Evolutionary conservation across 2,329 filamentous ascomycete species (phyloP), one percentile per base, ranked within the genome.

Genomic region (Metarhizium humberi): DNA sequence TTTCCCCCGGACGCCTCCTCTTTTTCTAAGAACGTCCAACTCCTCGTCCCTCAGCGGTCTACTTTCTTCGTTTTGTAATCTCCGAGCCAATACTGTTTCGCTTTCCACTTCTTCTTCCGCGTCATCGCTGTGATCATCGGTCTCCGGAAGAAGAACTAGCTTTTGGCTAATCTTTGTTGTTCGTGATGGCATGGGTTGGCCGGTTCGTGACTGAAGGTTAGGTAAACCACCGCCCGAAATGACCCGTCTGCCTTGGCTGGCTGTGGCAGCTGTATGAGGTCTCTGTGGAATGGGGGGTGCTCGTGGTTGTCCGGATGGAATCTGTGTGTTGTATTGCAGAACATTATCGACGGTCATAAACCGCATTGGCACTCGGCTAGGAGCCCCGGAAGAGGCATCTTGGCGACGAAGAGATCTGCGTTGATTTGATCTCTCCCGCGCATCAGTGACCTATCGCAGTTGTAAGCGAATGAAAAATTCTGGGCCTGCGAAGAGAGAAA

Each of bases 131-230:
- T 82, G 81, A 7, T 78, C 79, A 3, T 78, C 77, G 1, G 91
- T 87, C 66, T 96, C 92, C 1, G 94, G 94, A 14, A 99, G 79
- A 40, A 97, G 77, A 0, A 99, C 94, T n/a, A 99, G 78, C 73
- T 97, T 97, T 75, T 97, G 90, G 69, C 90, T 96, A 60, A 95
- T 87, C 71, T 97, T 96, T 32, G 90, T 95, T 42, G 91, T 95
- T 53, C 94, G 82, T 6, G 90, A 87, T 0, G 92, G 94, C 61
- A 96, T 73, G 48, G 77, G 79, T 55, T 82, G 78, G 58, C 78
- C 79, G 53, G 75, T 74, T 4, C 78, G 73, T 30, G 71, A 72
- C 29, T 69, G 69, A 4, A 66, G 56, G 60, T 69, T 69, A 32
- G 75, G 73, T 42, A 77, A 67, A 11, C 73, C 72, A 11, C 73